Conservation (phyloP, 768 basidiomycete genomes). For the Kwoniella botswanensis region DNA sequence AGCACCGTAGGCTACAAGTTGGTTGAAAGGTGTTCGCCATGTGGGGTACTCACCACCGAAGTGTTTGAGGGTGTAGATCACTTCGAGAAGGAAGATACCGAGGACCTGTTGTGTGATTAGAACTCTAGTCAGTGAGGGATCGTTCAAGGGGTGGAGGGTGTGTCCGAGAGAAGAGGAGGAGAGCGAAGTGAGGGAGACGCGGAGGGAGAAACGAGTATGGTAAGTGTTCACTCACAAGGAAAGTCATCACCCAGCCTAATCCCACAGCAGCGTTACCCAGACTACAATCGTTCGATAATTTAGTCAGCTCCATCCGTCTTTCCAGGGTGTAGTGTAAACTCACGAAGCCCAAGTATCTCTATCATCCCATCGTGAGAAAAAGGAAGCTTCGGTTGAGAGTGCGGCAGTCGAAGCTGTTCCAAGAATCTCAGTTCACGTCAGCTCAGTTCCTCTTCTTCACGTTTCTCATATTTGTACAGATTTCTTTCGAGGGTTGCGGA, state of each 20-base stretch:
- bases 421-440: background rate
- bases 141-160: too few species aligned
- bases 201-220: background rate
- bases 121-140: too few species aligned
- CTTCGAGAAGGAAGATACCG: constrained; percentile 40
- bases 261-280: constrained; percentile 42
- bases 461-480: too few species aligned
- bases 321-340: background rate
- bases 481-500: too few species aligned
- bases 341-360: constrained; percentile 18
- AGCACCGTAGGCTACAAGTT: constrained; percentile 29
- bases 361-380: constrained; percentile 25
- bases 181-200: background rate
- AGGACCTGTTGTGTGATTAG: constrained; percentile 12
- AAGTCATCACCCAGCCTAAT: constrained; percentile 42
- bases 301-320: too few species aligned
- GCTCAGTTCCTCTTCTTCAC: background rate
- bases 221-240: constrained; percentile 29
- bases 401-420: constrained; percentile 27
- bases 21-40: constrained; percentile 46
- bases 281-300: background rate
- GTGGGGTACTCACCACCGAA: constrained; percentile 28
- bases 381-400: constrained; percentile 24
- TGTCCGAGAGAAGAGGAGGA: constrained; percentile 9
- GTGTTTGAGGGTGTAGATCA: constrained; percentile 40